Evolutionary conservation across 2,329 filamentous ascomycete species (phyloP).

Genomic region (Westerdykella aurantiaca): DNA sequence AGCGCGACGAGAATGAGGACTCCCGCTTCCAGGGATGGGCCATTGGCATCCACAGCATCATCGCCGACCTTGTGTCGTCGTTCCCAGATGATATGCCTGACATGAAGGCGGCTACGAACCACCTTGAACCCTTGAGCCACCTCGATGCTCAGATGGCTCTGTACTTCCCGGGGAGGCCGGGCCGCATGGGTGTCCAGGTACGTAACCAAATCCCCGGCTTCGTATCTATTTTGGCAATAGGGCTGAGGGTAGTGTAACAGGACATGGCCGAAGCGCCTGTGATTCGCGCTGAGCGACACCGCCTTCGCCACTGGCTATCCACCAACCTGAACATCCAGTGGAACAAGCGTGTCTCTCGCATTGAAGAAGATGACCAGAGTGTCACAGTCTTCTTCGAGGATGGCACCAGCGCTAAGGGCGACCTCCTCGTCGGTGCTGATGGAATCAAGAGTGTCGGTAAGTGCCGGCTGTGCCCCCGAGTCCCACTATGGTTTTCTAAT

Average conservation of each 20-base stretch:
- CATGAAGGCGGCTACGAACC: conserved; percentile 2
- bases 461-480: not conserved
- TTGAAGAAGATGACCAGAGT: conserved; percentile 35
- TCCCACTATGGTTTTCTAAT: too few species aligned
- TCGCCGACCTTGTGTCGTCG: conserved; percentile 1
- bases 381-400: conserved; percentile 41
- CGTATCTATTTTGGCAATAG: not conserved
- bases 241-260: not conserved
- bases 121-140: conserved; percentile 4
- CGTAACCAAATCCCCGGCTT: not conserved
- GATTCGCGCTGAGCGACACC: conserved; percentile 5
- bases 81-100: conserved; percentile 5
- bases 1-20: conserved; percentile 13
- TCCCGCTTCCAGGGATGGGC: conserved; percentile 17
- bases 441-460: conserved; percentile 33
- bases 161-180: not conserved
- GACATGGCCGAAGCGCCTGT: conserved; percentile 2
- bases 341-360: conserved; percentile 30
- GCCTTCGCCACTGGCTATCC: conserved; percentile 6
- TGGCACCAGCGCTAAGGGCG: conserved; percentile 39
- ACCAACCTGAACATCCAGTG: conserved; percentile 35
- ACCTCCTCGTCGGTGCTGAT: conserved; percentile 49
- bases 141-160: conserved; percentile 1
- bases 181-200: conserved; percentile 1
- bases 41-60: conserved; percentile 9